These are phyloP conservation scores for Amanita fuliginea DNA, from an alignment of 768 basidiomycete genomes.

Conservation along the genomic window DNA sequence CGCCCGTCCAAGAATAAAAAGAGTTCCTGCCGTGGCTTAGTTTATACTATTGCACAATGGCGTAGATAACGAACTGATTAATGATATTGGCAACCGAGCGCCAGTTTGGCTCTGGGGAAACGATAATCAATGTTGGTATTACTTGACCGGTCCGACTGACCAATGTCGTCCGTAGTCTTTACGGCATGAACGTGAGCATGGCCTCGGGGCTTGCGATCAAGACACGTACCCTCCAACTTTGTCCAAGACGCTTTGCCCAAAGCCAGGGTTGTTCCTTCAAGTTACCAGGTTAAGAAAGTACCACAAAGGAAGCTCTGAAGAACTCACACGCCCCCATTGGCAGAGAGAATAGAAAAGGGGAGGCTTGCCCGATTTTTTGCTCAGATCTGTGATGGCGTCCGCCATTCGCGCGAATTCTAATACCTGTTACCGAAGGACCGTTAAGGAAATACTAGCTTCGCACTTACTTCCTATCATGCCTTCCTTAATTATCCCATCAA, in stretches of 20 bases:
- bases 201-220: not conserved
- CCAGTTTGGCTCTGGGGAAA: conserved; percentile 33
- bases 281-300: not conserved
- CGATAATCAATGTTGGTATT: not conserved
- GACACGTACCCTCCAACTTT: conserved; percentile 50
- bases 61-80: conserved; percentile 27
- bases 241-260: conserved; percentile 49
- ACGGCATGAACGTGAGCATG: conserved; percentile 1
- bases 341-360: conserved; percentile 53
- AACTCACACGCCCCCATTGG: conserved; percentile 54
- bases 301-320: conserved; percentile 1
- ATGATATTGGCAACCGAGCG: conserved; percentile 38
- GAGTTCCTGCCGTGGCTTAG: conserved; percentile 36
- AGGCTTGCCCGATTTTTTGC: conserved; percentile 34
- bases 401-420: conserved; percentile 54
- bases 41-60: not conserved
- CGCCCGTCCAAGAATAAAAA: conserved; percentile 48
- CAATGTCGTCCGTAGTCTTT: conserved; percentile 42
- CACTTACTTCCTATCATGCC: conserved; percentile 45
- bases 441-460: not conserved
- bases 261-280: conserved; percentile 50
- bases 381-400: conserved; percentile 39
- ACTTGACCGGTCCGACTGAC: conserved; percentile 14
- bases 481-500: conserved; percentile 41
- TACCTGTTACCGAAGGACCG: not conserved